Conservation (phyloP, 23 red algal genomes). For the Gracilariopsis chorda region DNA sequence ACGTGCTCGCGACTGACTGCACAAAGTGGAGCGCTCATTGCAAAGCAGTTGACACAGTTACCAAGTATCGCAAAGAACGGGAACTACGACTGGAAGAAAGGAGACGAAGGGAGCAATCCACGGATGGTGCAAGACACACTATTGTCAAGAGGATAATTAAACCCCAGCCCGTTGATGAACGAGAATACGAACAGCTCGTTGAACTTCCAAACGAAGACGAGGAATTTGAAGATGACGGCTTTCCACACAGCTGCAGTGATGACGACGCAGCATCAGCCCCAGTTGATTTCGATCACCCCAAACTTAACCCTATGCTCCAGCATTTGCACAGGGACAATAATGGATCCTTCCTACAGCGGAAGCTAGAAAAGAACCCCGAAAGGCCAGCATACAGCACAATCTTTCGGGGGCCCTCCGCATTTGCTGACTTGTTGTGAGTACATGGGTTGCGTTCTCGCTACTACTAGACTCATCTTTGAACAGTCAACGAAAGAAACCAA, state of each 20-base stretch:
- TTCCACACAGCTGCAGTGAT: neutral
- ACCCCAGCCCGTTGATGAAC: neutral
- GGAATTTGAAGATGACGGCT: conserved; percentile 29
- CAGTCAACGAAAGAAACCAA: too few relatives aligned
- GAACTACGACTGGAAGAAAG: neutral
- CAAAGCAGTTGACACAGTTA: too few relatives aligned
- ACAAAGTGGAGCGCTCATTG: conserved; percentile 12
- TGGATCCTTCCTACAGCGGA: neutral
- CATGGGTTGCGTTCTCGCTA: too few relatives aligned
- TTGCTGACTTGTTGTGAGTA: neutral
- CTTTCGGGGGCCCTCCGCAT: neutral
- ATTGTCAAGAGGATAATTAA: neutral
- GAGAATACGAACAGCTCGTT: neutral
- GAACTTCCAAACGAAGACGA: conserved; percentile 4
- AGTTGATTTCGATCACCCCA: neutral
- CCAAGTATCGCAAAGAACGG: neutral
- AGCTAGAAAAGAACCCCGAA: neutral
- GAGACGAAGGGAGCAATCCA: neutral
- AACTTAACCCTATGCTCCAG: neutral
- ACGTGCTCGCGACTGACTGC: neutral
- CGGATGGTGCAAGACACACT: neutral
- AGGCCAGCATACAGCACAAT: neutral
- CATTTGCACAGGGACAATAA: neutral
- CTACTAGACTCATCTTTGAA: too few relatives aligned
- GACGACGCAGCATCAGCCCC: neutral